Evolutionary conservation across 2,329 filamentous ascomycete species (phyloP).

Genomic region (Penicillium paneum): DNA sequence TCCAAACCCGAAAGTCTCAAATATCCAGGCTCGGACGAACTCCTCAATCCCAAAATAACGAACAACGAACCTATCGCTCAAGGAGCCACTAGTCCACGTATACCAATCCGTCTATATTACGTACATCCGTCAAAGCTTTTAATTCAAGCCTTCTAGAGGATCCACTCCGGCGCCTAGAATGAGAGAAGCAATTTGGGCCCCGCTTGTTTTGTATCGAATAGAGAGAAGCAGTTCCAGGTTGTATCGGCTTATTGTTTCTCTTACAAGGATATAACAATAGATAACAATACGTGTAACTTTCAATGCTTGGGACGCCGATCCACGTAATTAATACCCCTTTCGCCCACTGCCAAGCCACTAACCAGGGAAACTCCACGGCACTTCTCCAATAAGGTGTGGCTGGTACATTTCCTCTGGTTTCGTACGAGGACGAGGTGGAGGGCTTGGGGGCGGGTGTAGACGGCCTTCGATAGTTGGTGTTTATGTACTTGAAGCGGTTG

Average conservation of each 20-base stretch:
- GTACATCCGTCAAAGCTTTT: neutral
- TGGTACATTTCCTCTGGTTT: neutral
- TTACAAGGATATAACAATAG: neutral
- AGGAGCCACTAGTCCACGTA: neutral
- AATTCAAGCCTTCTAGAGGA: neutral
- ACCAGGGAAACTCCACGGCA: neutral
- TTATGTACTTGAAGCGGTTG: neutral
- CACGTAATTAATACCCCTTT: neutral
- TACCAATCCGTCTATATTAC: neutral
- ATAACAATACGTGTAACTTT: neutral
- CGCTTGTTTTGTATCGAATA: neutral
- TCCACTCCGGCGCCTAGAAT: neutral
- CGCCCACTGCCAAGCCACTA: constrained; percentile 14
- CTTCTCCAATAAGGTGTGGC: constrained; percentile 1
- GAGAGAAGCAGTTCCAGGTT: neutral
- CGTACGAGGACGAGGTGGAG: constrained; percentile 11
- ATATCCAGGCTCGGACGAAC: too few relatives aligned
- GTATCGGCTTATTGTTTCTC: neutral
- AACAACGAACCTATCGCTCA: neutral
- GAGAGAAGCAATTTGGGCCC: neutral
- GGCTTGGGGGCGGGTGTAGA: neutral
- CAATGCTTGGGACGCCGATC: neutral
- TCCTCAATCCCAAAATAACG: neutral
- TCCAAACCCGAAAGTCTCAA: neutral
- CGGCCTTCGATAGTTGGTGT: neutral